Percentiles rank a stretch among this genome's conserved stretches.
These are phyloP conservation scores for Picea engelmannii DNA, from an alignment of 83 land plant genomes.

Conservation along the genomic window DNA sequence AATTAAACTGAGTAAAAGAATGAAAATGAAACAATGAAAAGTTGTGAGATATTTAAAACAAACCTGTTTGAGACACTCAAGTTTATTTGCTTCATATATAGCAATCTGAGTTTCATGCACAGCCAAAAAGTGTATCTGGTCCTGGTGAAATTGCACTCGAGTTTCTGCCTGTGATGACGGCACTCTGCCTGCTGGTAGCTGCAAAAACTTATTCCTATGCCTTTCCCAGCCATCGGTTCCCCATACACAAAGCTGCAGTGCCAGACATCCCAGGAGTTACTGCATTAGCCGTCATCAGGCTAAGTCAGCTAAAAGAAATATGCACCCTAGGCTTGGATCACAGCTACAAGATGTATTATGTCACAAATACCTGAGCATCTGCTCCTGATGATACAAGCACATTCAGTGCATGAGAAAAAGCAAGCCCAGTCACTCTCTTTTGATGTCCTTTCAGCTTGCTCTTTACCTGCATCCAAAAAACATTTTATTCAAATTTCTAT, in stretches of 20 bases:
- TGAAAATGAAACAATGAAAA: background rate
- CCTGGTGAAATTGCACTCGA: conserved; percentile 77
- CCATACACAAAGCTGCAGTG: conserved; percentile 59
- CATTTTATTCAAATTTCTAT: conserved; percentile 2
- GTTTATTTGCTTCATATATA: conserved; percentile 65
- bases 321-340: background rate
- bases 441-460: conserved; percentile 75
- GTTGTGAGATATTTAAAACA: background rate
- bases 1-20: background rate
- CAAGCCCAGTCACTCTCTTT: conserved; percentile 69
- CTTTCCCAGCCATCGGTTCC: conserved; percentile 81
- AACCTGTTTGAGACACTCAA: conserved; percentile 77
- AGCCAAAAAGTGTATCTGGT: conserved; percentile 66
- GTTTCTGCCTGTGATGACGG: conserved; percentile 54
- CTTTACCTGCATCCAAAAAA: conserved; percentile 42
- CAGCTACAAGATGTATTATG: background rate
- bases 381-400: conserved; percentile 80
- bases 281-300: background rate
- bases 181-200: conserved; percentile 60
- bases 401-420: conserved; percentile 59
- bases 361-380: conserved; percentile 58
- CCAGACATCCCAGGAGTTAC: conserved; percentile 14
- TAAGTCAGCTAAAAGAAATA: background rate
- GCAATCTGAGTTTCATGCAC: conserved; percentile 88
- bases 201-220: conserved; percentile 56